Evolutionary conservation across 306 rosid genomes (phyloP).

Genomic region (Fragaria iinumae): DNA sequence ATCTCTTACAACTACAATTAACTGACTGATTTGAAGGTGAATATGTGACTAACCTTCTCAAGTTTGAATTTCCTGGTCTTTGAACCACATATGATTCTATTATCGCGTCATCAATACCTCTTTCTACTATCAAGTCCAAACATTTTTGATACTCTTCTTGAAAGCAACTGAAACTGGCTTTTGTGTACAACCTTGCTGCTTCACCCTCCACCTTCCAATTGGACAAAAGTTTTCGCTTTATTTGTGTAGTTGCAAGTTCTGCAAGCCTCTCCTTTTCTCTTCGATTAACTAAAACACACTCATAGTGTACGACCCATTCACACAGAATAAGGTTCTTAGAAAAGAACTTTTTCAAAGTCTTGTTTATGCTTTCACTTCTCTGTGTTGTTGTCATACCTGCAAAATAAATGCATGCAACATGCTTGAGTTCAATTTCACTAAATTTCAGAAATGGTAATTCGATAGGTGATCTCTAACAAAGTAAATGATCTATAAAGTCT

Average conservation of each 20-base stretch:
- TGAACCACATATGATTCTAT: background rate
- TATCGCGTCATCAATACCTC: background rate
- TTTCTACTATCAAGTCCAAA: background rate
- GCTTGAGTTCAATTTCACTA: no score
- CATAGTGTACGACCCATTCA: no score
- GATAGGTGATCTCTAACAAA: no score
- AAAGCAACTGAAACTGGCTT: background rate
- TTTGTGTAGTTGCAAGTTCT: background rate
- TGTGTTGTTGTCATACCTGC: no score
- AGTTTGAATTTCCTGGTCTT: background rate
- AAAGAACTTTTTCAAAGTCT: no score
- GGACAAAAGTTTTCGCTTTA: background rate
- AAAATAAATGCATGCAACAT: no score
- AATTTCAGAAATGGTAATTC: no score
- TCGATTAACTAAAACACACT: no score
- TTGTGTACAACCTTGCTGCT: background rate
- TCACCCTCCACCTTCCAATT: conserved; percentile 1
- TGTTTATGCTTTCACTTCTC: no score
- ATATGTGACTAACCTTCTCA: background rate
- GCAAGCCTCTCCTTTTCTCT: background rate
- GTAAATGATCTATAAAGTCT: no score
- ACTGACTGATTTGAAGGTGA: background rate
- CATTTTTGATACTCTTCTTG: background rate
- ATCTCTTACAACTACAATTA: background rate
- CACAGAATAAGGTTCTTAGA: no score